Evolutionary conservation across 1,284 basidiomycete species (phyloP), one percentile per base, ranked within the genome.

Genomic region (Laetiporus sulphureus): DNA sequence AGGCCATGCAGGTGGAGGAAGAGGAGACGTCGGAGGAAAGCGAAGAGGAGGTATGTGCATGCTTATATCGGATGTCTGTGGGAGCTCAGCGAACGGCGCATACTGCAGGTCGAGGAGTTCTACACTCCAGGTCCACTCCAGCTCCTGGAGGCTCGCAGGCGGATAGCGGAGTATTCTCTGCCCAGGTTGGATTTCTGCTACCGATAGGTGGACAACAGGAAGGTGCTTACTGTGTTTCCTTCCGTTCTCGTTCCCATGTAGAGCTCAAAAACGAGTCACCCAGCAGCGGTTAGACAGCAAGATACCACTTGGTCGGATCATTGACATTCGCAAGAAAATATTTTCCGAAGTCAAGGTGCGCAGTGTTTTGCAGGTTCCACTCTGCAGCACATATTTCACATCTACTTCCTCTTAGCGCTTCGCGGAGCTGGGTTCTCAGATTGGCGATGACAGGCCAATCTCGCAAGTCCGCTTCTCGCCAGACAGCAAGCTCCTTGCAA

Each of bases 391-490:
- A 12, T 36, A 16, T 23, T 41, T 36, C 36, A 2, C 12, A 6
- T 29, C 2, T 13, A 11, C 27, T 2, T 20, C 32, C 18, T 29
- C 12, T 1, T 55, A 94, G 88, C 86, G 82, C 59, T 94, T 88
- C 62, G 76, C 83, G 36, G 95, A 91, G 55, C 77, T 98, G 34
- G 96, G 96, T 20, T 97, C 95, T 0, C 96, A 99, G 72, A 92
- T 98, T 53, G 95, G 93, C 38, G 96, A 97, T 59, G 92, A 96
- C 50, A 77, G 96, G 37, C 93, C 95, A 1, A 79, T 99, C 48
- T 89, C 92, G 1, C 84, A 91, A 65, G 90, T 97, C 22, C 84
- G 96, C 19, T 99, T 99, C 62, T 83, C 95, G 1, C 96, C 96
- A 4, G 87, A 97, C 60, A 87, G 85, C 51, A 66, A 88, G 57